Base-by-base conservation (phyloP, 768 basidiomycete species). In the Rubroboletus pulcherrimus region DNA sequence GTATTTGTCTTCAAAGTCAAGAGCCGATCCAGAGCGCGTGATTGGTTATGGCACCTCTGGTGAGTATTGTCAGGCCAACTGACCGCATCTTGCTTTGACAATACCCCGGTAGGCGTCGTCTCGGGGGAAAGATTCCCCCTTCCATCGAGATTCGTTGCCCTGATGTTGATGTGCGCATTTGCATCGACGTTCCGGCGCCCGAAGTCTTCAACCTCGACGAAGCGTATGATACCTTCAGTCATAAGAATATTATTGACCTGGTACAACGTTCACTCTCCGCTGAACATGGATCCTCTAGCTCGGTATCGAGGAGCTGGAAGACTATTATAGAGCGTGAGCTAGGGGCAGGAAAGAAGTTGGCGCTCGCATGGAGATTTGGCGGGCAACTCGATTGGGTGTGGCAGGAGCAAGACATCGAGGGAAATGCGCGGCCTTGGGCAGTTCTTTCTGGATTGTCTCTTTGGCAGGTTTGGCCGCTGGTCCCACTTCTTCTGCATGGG, bases 31-130 rank as follows among this genome's bases (percentile, higher is more conserved):
- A 77, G 92, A 49, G 87, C 90, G 1, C 78, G 82, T 38, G 93
- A 97, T 69, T 98, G 95, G 95, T 77, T 84, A 43, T 97, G 93
- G 94, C 79, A 83, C 50, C 74, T 97, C 44, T 93, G 91, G 93
- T 86, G 61, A 53, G 73, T 53, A 50, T 31, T 37, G 7, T n/a
- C 40, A 19, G 2, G 24, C 15, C 40, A n/a, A 42, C 31, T 33
- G 15, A 9, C 17, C 12, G 26, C 14, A 41, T 19, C n/a, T 34
- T 40, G 9, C 24, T 7, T 37, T 57, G 62, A 58, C 38, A 35
- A 30, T 34, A 21, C 7, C 41, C 40, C 24, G 33, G 9, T 55
- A 93, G 91, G 88, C 80, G 79, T 47, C 78, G 81, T 49, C 76
- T 92, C 31, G 92, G 87, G 2, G 89, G 91, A 3, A 67, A 79